phyloP scores from a whole-genome alignment of 371 early-diverging fungal species.

The Rhizopus delemar region DNA sequence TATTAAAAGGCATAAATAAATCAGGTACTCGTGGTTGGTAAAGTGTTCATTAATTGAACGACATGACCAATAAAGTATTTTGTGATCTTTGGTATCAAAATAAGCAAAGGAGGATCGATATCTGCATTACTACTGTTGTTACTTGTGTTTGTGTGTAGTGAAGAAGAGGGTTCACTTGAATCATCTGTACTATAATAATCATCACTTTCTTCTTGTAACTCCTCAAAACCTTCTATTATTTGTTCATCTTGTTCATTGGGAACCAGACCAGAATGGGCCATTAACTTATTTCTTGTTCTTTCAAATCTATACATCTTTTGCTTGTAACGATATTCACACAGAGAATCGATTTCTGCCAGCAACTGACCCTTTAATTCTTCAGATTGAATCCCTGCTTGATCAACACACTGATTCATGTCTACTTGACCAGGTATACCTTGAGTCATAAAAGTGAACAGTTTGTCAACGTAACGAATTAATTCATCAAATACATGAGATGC shows the following conservation, averaged over 20 bases:
- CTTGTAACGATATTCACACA: conserved; percentile 41
- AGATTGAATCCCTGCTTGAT: conserved; percentile 18
- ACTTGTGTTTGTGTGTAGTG: not conserved
- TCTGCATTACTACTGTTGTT: not conserved
- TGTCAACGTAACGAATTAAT: conserved; percentile 43
- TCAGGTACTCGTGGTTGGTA: conserved; percentile 26
- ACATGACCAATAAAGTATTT: not conserved
- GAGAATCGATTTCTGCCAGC: conserved; percentile 34
- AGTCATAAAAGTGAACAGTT: conserved; percentile 32
- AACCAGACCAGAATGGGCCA: conserved; percentile 20
- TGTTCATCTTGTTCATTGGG: conserved; percentile 24
- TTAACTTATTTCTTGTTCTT: conserved; percentile 13
- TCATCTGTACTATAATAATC: not conserved
- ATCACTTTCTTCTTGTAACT: not conserved
- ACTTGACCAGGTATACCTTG: conserved; percentile 36
- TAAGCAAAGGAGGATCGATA: not conserved
- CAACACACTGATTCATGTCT: conserved; percentile 22
- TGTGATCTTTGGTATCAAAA: conserved; percentile 1
- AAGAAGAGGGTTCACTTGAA: not conserved
- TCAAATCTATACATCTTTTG: conserved; percentile 38
- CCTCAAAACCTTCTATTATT: conserved; percentile 17
- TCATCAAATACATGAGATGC: conserved; percentile 48
- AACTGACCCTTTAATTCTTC: conserved; percentile 15
- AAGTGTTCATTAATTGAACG: not conserved
- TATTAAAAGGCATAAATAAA: conserved; percentile 25